phyloP scores from a whole-genome alignment of 2,329 filamentous ascomycete genomes.

The Epichloe sp. region DNA sequence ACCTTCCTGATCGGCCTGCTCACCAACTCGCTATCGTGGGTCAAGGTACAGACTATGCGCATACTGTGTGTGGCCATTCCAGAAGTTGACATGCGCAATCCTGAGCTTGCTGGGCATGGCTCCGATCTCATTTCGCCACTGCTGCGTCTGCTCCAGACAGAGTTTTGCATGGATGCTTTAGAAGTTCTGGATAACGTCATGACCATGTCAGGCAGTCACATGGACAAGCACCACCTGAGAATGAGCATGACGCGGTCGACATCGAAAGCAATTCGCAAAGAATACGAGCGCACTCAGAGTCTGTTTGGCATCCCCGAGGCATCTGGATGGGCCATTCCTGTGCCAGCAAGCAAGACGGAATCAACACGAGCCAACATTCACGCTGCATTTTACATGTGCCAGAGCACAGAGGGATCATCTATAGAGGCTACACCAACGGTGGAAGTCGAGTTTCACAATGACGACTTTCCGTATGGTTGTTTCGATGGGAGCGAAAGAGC shows the following conservation, averaged over 20 bases:
- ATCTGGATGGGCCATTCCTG: constrained; percentile 89
- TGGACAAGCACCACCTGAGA: constrained; percentile 85
- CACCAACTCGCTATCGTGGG: constrained; percentile 78
- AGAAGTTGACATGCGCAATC: constrained; percentile 83
- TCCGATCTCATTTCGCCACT: constrained; percentile 92
- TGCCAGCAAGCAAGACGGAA: constrained; percentile 80
- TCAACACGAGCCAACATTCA: constrained; percentile 86
- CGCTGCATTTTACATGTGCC: constrained; percentile 89
- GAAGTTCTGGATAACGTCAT: constrained; percentile 91
- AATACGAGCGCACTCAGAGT: constrained; percentile 88
- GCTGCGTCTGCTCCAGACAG: constrained; percentile 76
- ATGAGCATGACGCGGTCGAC: constrained; percentile 97
- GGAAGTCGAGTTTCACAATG: constrained; percentile 83
- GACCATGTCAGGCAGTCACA: constrained; percentile 79
- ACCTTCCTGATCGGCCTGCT: constrained; percentile 85
- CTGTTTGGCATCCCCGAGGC: constrained; percentile 93
- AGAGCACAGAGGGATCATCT: constrained; percentile 46
- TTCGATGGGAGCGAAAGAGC: constrained; percentile 61
- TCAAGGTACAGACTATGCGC: constrained; percentile 87
- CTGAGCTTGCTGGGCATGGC: constrained; percentile 79
- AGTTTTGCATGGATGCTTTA: constrained; percentile 84
- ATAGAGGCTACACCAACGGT: constrained; percentile 57
- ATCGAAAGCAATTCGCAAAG: constrained; percentile 75
- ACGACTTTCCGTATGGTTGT: constrained; percentile 75
- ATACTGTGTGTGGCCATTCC: constrained; percentile 76